These are phyloP conservation scores for Cryptococcus wingfieldii DNA, from an alignment of 1,284 basidiomycete genomes.

Conservation along the genomic window DNA sequence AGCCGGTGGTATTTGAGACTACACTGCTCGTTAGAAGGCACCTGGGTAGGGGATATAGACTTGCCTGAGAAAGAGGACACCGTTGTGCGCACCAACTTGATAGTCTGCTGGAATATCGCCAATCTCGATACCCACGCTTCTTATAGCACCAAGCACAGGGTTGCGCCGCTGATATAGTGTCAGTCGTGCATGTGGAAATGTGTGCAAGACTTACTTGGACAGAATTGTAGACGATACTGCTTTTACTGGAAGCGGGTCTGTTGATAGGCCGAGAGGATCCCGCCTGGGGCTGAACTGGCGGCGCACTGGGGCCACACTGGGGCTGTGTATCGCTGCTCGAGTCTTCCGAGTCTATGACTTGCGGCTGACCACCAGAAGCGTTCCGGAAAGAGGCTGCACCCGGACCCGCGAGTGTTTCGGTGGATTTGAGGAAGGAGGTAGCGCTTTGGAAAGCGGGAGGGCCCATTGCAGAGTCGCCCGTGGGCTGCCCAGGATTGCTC, in stretches of 20 bases:
- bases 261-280: constrained; percentile 14
- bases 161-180: constrained; percentile 69
- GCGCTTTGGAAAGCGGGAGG: constrained; percentile 25
- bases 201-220: constrained; percentile 54
- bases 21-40: not conserved
- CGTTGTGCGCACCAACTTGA: constrained; percentile 91
- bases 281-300: not conserved
- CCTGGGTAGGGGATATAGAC: constrained; percentile 6
- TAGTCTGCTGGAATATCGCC: constrained; percentile 91
- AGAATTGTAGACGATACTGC: constrained; percentile 65
- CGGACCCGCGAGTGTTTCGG: not conserved
- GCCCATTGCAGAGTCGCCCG: constrained; percentile 5
- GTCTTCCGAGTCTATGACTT: constrained; percentile 2
- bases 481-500: not conserved
- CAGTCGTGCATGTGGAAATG: not conserved
- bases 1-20: constrained; percentile 93
- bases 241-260: constrained; percentile 38
- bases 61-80: constrained; percentile 85
- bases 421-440: constrained; percentile 15
- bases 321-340: not conserved
- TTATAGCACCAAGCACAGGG: constrained; percentile 75
- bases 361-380: constrained; percentile 19
- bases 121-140: constrained; percentile 88
- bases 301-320: constrained; percentile 3
- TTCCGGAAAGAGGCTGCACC: constrained; percentile 14